These are phyloP conservation scores for Lipomyces lipofer DNA, from an alignment of 805 yeast genomes.

Conservation along the genomic window DNA sequence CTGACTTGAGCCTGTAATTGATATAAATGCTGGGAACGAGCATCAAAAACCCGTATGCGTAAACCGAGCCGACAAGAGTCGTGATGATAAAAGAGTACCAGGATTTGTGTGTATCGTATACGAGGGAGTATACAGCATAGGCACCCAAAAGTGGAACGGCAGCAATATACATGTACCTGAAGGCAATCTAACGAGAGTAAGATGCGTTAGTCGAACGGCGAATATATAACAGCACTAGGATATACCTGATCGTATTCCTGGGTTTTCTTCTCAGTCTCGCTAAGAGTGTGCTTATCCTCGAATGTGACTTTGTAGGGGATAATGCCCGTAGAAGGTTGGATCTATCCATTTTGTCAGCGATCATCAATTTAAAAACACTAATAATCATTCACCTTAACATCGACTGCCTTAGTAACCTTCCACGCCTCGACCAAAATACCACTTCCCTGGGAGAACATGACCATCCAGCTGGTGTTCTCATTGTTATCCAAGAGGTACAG, in stretches of 20 bases:
- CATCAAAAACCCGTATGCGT: constrained; percentile 46
- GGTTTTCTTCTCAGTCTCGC: constrained; percentile 44
- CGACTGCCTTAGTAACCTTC: constrained; percentile 45
- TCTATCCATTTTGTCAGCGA: not conserved
- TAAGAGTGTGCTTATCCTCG: constrained; percentile 41
- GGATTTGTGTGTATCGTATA: constrained; percentile 45
- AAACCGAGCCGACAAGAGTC: constrained; percentile 46
- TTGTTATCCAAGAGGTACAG: constrained; percentile 44
- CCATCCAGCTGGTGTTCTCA: constrained; percentile 45
- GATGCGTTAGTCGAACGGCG: no score
- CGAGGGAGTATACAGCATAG: constrained; percentile 43
- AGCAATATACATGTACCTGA: constrained; percentile 42
- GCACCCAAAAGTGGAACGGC: constrained; percentile 43
- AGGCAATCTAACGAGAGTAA: no score
- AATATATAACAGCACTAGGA: no score
- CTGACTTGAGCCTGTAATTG: constrained; percentile 45
- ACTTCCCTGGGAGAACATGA: constrained; percentile 42
- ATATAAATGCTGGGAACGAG: constrained; percentile 46
- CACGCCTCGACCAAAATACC: constrained; percentile 47
- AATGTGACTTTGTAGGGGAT: constrained; percentile 33
- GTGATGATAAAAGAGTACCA: constrained; percentile 47
- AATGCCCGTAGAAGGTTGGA: constrained; percentile 31
- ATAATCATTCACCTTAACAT: constrained; percentile 31
- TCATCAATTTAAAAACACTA: not conserved
- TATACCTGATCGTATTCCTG: constrained; percentile 44